Evolutionary conservation across 208 protist genomes (phyloP), one percentile per base, ranked within the genome.

Genomic region (Acanthamoeba castellanii): DNA sequence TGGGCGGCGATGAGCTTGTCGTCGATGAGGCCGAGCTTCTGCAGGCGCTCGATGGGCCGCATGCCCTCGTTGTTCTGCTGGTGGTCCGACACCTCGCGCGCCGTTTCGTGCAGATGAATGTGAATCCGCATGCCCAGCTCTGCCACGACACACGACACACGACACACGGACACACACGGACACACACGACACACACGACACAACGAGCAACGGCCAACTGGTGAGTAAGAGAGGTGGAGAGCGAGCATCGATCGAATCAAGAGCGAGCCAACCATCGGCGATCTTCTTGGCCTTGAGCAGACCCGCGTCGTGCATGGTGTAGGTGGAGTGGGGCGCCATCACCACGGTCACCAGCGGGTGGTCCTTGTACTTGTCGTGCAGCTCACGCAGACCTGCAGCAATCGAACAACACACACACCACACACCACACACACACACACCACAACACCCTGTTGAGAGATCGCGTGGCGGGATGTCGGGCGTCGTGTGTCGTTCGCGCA

Each of bases 61-160:
- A 82, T 20, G 25, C 70, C 70, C 16, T 42, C 61, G 34, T 90
- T 81, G 37, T 81, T 81, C 34, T 37, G 14, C 72, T 81, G 72
- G n/a, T 88, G 81, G 11, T 95, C 95, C 8, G 72, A 30, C 27
- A 97, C 95, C 68, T 97, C 96, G 22, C 34, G 34, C 18, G 64
- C 55, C 25, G 96, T 97, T 68, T 97, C 96, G 37, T 97, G 96
- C 34, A 97, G 78, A 95, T 97, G 96, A 52, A 97, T 96, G 74
- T 97, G 95, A 57, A 97, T 89, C 6, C 70, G 89, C 27, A 96
- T 52, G 13, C 92, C 32, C 32, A 90, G 47, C 30, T 57, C 52
- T 59, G 87, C 25, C 3, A 16, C 18, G 22, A 32, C 25, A 85
- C 22, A 52, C 11, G 59, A 87, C 25, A 94, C 11, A 61, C 37